A percentile compares a stretch with the other conserved stretches of the same genome.
phyloP scores from a whole-genome alignment of 768 basidiomycete species.

The Macrolepiota fuliginosa region DNA sequence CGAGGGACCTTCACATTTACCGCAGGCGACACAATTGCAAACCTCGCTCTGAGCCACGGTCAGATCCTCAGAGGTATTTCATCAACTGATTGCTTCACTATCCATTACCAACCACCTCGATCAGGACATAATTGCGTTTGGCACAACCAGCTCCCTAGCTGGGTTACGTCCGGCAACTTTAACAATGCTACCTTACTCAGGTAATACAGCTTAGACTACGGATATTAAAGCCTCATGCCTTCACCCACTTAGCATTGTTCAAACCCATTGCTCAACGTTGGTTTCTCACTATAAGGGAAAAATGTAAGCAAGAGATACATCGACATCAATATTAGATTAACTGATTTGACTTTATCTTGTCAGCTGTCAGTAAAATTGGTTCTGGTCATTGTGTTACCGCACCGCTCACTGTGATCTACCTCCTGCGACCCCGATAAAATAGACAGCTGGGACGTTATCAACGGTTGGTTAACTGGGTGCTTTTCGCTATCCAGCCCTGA shows the following conservation, averaged over 20 bases:
- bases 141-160: constrained; percentile 51
- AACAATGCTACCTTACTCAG: constrained; percentile 33
- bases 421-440: neutral
- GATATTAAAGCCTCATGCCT: neutral
- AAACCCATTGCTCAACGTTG: constrained; percentile 41
- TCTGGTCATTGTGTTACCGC: neutral
- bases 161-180: constrained; percentile 46
- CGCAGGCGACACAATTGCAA: constrained; percentile 42
- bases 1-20: constrained; percentile 47
- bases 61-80: constrained; percentile 41
- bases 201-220: neutral
- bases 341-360: neutral
- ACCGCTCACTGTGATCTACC: neutral
- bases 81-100: neutral
- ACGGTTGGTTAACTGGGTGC: constrained; percentile 26
- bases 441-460: constrained; percentile 55
- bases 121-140: constrained; percentile 46
- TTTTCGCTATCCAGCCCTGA: neutral
- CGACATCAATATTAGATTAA: neutral
- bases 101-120: neutral
- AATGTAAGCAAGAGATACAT: constrained; percentile 29
- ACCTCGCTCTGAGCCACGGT: constrained; percentile 41
- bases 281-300: constrained; percentile 53
- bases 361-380: constrained; percentile 15
- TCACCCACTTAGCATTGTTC: constrained; percentile 29